phyloP scores from a whole-genome alignment of 2,329 filamentous ascomycete species.

The Thermochaetoides dissita region DNA sequence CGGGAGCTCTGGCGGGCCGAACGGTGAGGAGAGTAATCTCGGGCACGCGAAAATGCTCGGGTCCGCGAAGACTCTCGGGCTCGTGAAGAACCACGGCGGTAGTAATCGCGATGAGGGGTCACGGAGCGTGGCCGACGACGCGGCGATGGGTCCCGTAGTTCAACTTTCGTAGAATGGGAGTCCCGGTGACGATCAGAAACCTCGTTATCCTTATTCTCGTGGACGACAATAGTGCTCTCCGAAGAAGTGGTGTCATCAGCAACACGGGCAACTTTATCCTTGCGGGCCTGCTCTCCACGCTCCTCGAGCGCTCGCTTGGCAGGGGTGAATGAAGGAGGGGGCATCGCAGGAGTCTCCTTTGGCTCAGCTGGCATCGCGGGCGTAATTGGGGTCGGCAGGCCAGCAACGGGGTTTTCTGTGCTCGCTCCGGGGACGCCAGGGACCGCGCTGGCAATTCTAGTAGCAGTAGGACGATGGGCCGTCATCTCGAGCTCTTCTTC shows the following conservation, averaged over 20 bases:
- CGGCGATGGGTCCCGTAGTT: constrained; percentile 1
- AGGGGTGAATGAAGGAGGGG: neutral
- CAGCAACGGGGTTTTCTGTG: neutral
- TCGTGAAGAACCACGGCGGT: constrained; percentile 3
- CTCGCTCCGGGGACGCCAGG: neutral
- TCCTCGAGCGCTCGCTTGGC: constrained; percentile 7
- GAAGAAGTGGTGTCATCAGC: neutral
- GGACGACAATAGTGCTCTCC: neutral
- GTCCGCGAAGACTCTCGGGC: no score
- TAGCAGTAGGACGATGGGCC: constrained; percentile 5
- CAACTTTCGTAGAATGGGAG: neutral
- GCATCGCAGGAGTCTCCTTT: no score
- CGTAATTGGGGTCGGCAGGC: constrained; percentile 1
- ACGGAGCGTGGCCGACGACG: constrained; percentile 1
- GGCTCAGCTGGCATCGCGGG: neutral
- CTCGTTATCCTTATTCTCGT: neutral
- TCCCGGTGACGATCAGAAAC: neutral
- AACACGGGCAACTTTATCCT: constrained; percentile 4
- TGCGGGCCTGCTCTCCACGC: neutral
- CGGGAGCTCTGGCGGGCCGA: neutral
- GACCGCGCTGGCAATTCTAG: constrained; percentile 1
- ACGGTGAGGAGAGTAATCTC: constrained; percentile 6
- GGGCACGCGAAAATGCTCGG: constrained; percentile 1
- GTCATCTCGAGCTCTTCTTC: constrained; percentile 15
- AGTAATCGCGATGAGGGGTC: constrained; percentile 1